Evolutionary conservation across 768 basidiomycete species (phyloP).

Genomic region (Lentinula raphanica): DNA sequence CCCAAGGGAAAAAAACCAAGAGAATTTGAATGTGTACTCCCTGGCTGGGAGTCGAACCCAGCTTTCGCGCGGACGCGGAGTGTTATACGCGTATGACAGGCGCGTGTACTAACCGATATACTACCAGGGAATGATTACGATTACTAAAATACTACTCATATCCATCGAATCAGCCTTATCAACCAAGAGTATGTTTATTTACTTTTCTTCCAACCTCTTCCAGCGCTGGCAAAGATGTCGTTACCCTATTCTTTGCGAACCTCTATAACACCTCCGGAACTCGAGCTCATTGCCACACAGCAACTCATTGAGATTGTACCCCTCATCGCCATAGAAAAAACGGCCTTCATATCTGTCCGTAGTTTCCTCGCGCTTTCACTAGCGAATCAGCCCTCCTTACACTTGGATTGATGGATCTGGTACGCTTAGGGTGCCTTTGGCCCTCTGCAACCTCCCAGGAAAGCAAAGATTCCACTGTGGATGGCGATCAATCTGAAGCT

Average conservation of each 20-base stretch:
- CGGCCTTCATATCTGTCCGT: constrained; percentile 83
- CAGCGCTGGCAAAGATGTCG: constrained; percentile 52
- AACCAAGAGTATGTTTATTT: too few relatives aligned
- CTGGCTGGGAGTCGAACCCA: background rate
- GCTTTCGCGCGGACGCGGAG: constrained; percentile 2
- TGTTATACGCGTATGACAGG: background rate
- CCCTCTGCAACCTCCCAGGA: constrained; percentile 83
- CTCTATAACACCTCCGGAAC: constrained; percentile 77
- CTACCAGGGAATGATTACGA: background rate
- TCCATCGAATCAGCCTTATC: too few relatives aligned
- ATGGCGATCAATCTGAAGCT: constrained; percentile 90
- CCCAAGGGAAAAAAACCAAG: too few relatives aligned
- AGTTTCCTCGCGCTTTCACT: constrained; percentile 8
- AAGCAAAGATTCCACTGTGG: constrained; percentile 89
- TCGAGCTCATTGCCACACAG: constrained; percentile 85
- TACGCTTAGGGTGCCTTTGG: constrained; percentile 78
- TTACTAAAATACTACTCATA: too few relatives aligned
- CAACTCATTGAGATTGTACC: constrained; percentile 83
- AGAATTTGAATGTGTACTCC: too few relatives aligned
- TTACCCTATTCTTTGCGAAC: constrained; percentile 65
- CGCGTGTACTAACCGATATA: constrained; percentile 3
- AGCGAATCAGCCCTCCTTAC: background rate
- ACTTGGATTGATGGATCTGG: background rate
- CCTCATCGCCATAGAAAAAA: constrained; percentile 84
- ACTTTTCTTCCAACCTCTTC: background rate